Evolutionary conservation across 768 basidiomycete species (phyloP).

Genomic region (Tulasnella sp.): DNA sequence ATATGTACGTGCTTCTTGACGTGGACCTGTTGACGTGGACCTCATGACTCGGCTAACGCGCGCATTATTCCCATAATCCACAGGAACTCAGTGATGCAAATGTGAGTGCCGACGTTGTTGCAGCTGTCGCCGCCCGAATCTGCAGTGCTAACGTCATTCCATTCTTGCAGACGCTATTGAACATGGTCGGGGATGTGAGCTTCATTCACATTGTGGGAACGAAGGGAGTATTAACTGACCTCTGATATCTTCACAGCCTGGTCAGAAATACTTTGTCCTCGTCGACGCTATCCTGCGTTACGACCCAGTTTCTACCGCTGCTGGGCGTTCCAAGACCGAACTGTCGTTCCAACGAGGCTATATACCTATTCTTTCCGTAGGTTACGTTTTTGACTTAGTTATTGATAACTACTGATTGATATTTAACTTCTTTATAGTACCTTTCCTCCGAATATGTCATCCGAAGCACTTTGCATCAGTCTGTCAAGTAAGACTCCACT

Average conservation of each 20-base stretch:
- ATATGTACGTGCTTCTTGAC: conserved; percentile 21
- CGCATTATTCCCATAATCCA: conserved; percentile 27
- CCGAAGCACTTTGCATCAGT: conserved; percentile 41
- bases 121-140: too few species aligned
- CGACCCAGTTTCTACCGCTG: conserved; percentile 31
- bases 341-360: conserved; percentile 53
- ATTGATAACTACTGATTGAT: too few species aligned
- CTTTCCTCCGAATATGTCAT: conserved; percentile 47
- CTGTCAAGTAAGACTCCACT: conserved; percentile 36
- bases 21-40: conserved; percentile 23
- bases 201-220: neutral
- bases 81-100: conserved; percentile 36
- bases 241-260: conserved; percentile 23
- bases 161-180: conserved; percentile 31
- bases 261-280: conserved; percentile 38
- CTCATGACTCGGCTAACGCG: conserved; percentile 10
- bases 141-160: neutral
- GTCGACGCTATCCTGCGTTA: conserved; percentile 41
- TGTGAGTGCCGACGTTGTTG: conserved; percentile 26
- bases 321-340: conserved; percentile 26
- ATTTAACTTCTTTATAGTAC: conserved; percentile 31
- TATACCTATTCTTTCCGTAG: conserved; percentile 43
- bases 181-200: conserved; percentile 32
- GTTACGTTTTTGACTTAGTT: neutral
- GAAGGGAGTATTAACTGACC: neutral